A percentile compares a stretch with the other conserved stretches of the same genome.
Conservation (phyloP, 2,329 filamentous ascomycete species). For the Botrytis pseudocinerea region DNA sequence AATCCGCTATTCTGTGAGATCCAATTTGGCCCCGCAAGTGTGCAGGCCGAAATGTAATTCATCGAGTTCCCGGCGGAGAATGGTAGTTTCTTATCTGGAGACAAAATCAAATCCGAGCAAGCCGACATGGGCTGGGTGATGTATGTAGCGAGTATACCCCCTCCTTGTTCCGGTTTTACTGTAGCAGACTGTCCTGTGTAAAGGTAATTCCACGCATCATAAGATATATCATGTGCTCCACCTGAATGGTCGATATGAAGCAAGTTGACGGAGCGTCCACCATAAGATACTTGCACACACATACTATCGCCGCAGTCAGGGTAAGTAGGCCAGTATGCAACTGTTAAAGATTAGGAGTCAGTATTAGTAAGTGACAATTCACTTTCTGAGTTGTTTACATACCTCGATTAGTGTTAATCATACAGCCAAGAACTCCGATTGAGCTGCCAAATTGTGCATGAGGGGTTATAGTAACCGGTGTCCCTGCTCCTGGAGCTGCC, state of each 20-base stretch:
- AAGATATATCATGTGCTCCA: slow-evolving; percentile 13
- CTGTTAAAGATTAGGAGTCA: not conserved
- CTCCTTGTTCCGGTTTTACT: not conserved
- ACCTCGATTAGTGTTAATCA: slow-evolving; percentile 12
- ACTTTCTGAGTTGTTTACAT: not conserved
- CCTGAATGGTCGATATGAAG: slow-evolving; percentile 13
- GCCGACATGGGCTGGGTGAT: not conserved
- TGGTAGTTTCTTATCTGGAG: slow-evolving; percentile 11
- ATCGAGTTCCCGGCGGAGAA: not conserved
- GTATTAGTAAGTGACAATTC: not conserved
- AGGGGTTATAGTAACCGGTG: slow-evolving; percentile 6
- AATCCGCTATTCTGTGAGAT: not conserved
- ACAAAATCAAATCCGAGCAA: slow-evolving; percentile 6
- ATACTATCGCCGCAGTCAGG: slow-evolving; percentile 4
- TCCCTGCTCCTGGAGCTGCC: not conserved
- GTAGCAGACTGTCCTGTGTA: slow-evolving; percentile 6
- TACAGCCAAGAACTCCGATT: slow-evolving; percentile 11
- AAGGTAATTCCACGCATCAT: slow-evolving; percentile 18
- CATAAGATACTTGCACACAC: slow-evolving; percentile 4
- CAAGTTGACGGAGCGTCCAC: not conserved
- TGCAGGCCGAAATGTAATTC: slow-evolving; percentile 11
- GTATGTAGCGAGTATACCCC: not conserved
- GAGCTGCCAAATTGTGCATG: slow-evolving; percentile 8
- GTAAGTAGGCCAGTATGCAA: slow-evolving; percentile 13
- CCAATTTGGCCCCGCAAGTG: not conserved